Conservation (phyloP, 768 basidiomycete genomes). For the Auricularia cornea region DNA sequence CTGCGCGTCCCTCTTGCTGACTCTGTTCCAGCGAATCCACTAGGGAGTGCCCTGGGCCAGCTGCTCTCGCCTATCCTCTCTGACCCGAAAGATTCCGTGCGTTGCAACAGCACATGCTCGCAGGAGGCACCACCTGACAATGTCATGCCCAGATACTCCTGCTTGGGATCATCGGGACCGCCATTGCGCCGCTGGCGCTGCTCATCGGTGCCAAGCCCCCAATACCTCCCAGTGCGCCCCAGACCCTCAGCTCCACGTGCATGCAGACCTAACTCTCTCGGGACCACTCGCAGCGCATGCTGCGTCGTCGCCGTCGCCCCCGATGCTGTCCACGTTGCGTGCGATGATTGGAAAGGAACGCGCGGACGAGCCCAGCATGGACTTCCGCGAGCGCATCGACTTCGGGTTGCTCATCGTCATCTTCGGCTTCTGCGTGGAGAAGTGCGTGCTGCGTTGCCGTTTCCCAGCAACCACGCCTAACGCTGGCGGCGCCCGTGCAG, state of each 20-base stretch:
- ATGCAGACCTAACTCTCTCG: neutral
- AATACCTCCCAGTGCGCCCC: conserved; percentile 61
- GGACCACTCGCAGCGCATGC: conserved; percentile 14
- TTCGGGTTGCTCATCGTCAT: conserved; percentile 49
- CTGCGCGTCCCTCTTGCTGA: conserved; percentile 23
- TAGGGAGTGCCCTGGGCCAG: conserved; percentile 68
- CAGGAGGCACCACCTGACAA: neutral
- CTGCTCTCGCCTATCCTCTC: conserved; percentile 58
- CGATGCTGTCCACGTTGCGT: conserved; percentile 11
- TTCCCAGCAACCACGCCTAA: neutral
- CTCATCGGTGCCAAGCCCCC: conserved; percentile 57
- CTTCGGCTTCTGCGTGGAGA: conserved; percentile 59
- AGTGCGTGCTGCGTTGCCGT: conserved; percentile 33
- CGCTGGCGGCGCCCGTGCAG: too few species aligned
- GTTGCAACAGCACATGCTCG: too few species aligned
- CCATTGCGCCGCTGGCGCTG: conserved; percentile 46
- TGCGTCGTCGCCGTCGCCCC: conserved; percentile 13
- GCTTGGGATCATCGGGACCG: conserved; percentile 64
- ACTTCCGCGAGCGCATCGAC: conserved; percentile 57
- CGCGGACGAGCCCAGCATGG: conserved; percentile 45
- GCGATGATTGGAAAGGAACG: conserved; percentile 19
- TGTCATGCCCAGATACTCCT: conserved; percentile 45
- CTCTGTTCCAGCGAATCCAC: conserved; percentile 45
- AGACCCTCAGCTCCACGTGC: neutral
- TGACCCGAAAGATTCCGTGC: conserved; percentile 48